Conservation (phyloP, 2,329 filamentous ascomycete species). For the Colletotrichum sp. region DNA sequence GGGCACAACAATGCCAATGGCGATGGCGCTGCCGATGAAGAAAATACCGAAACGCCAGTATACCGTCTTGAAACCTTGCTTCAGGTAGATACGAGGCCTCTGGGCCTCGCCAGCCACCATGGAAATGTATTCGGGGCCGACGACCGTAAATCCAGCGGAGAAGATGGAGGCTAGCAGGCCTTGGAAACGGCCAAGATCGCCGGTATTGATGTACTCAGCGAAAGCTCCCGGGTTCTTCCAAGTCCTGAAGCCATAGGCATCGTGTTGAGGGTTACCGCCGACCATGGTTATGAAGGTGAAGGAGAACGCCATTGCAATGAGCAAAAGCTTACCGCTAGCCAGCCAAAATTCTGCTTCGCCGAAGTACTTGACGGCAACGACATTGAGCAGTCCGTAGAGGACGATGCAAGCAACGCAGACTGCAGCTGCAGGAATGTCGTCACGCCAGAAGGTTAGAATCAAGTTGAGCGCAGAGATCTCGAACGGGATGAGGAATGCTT, state of each 20-base stretch:
- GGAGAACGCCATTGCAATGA: constrained; percentile 70
- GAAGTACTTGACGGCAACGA: constrained; percentile 25
- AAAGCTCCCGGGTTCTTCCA: constrained; percentile 70
- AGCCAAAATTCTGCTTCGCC: constrained; percentile 74
- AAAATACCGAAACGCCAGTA: constrained; percentile 76
- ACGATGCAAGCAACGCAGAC: constrained; percentile 15
- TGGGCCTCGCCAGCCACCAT: constrained; percentile 74
- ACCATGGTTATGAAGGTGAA: constrained; percentile 85
- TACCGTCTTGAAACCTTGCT: constrained; percentile 74
- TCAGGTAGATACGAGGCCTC: constrained; percentile 68
- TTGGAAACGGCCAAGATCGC: constrained; percentile 69
- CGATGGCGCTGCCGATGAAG: constrained; percentile 73
- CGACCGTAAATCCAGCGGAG: constrained; percentile 67
- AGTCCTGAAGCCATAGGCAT: constrained; percentile 74
- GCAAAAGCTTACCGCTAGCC: constrained; percentile 65
- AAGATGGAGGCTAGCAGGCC: constrained; percentile 74
- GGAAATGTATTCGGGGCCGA: constrained; percentile 71
- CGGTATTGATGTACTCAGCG: constrained; percentile 62
- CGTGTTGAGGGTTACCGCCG: constrained; percentile 74
- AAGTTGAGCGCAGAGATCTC: constrained; percentile 47
- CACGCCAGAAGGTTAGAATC: constrained; percentile 16
- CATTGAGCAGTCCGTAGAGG: constrained; percentile 32
- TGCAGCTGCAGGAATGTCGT: constrained; percentile 16
- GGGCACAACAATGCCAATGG: constrained; percentile 69
- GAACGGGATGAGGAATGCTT: constrained; percentile 47